Conservation (phyloP, 2,329 filamentous ascomycete species). For the Sclerotinia subarctica region DNA sequence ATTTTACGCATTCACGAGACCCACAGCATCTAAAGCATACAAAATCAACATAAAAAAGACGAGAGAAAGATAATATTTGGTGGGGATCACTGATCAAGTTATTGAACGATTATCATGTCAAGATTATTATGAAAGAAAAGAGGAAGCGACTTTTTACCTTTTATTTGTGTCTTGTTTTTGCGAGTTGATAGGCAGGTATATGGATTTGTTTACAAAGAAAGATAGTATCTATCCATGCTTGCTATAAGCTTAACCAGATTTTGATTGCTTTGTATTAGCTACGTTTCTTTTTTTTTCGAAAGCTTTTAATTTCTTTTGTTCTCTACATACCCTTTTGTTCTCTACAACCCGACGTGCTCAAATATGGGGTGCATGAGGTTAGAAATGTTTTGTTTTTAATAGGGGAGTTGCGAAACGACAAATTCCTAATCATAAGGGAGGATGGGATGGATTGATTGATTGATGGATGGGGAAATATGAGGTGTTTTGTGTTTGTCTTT, state of each 20-base stretch:
- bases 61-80: constrained; percentile 3
- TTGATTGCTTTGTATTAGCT: constrained; percentile 23
- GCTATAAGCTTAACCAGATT: constrained; percentile 21
- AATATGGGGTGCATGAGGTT: constrained; percentile 2
- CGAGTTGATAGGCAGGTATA: constrained; percentile 2
- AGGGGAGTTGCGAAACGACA: not conserved
- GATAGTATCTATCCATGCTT: constrained; percentile 18
- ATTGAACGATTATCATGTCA: constrained; percentile 22
- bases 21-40: constrained; percentile 16
- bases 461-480: constrained; percentile 3
- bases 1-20: constrained; percentile 37
- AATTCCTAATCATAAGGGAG: not conserved
- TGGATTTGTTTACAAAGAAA: constrained; percentile 13
- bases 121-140: constrained; percentile 22
- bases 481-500: constrained; percentile 4
- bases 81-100: constrained; percentile 14
- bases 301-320: not conserved
- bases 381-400: constrained; percentile 16
- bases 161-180: constrained; percentile 16
- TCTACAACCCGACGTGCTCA: constrained; percentile 7
- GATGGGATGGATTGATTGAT: constrained; percentile 9
- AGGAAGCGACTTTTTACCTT: constrained; percentile 16
- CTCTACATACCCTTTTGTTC: not conserved
- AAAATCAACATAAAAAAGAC: constrained; percentile 21
- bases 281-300: not conserved